These are phyloP conservation scores for Heliophila coronopifolia DNA, from an alignment of 441 rosid genomes.

Conservation along the genomic window DNA sequence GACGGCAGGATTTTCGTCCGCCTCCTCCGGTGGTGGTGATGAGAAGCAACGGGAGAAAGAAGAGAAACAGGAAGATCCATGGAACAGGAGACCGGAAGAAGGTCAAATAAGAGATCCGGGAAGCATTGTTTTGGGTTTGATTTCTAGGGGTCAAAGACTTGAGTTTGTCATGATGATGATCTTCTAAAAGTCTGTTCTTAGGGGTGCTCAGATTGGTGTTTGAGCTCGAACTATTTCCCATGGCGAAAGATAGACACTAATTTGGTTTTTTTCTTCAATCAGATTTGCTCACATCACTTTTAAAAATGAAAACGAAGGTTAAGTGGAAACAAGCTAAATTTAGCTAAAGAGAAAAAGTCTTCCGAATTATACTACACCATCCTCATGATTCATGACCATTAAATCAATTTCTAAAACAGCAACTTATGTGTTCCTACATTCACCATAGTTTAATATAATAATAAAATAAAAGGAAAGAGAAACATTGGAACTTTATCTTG, in stretches of 20 bases:
- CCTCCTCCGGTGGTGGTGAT: conserved; percentile 40
- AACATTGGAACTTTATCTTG: background rate
- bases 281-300: conserved; percentile 2
- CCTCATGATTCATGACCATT: conserved; percentile 18
- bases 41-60: conserved; percentile 45
- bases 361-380: conserved; percentile 8
- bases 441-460: background rate
- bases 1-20: conserved; percentile 26
- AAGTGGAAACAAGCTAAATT: background rate
- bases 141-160: conserved; percentile 2
- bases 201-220: conserved; percentile 16
- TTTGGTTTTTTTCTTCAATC: background rate
- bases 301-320: conserved; percentile 6
- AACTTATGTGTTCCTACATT: background rate
- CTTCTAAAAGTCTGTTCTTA: conserved; percentile 11
- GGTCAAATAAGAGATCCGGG: conserved; percentile 22
- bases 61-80: conserved; percentile 44
- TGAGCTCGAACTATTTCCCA: conserved; percentile 27
- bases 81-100: conserved; percentile 33
- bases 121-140: conserved; percentile 25
- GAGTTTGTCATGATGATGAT: conserved; percentile 16
- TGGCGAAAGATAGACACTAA: conserved; percentile 1
- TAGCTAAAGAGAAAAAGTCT: conserved; percentile 22
- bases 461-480: background rate
- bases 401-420: background rate